Percentiles rank a stretch among this genome's conserved stretches.
phyloP scores from a whole-genome alignment of 495 filamentous ascomycete genomes.

The Trichodelitschia bisporula region DNA sequence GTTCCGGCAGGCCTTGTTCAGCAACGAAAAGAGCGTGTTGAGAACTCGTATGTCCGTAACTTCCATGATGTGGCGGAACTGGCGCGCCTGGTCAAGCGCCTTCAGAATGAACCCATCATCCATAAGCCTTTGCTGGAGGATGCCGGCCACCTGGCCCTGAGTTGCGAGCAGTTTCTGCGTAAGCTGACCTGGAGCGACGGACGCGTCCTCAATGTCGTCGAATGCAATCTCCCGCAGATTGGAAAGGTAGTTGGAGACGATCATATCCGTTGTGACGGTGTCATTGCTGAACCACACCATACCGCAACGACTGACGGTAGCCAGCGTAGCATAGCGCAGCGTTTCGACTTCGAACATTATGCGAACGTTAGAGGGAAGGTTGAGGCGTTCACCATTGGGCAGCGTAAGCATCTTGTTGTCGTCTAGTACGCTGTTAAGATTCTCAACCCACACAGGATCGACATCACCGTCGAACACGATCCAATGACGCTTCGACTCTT shows the following conservation, averaged over 20 bases:
- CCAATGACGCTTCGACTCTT: constrained; percentile 93
- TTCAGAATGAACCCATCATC: constrained; percentile 53
- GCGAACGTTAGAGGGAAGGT: constrained; percentile 77
- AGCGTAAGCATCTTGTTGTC: constrained; percentile 95
- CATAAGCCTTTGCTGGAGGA: constrained; percentile 50
- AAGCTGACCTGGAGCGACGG: constrained; percentile 52
- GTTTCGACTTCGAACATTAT: constrained; percentile 99
- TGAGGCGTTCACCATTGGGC: constrained; percentile 92
- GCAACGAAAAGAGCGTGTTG: constrained; percentile 77
- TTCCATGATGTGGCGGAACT: constrained; percentile 92
- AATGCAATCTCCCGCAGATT: constrained; percentile 57
- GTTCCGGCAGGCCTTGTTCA: constrained; percentile 79
- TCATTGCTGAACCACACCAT: constrained; percentile 99
- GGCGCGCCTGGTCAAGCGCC: constrained; percentile 47
- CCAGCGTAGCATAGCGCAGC: constrained; percentile 90
- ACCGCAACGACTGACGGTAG: constrained; percentile 93
- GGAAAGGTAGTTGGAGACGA: constrained; percentile 75
- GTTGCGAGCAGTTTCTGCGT: constrained; percentile 49
- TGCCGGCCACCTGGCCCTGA: constrained; percentile 50
- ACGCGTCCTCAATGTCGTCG: constrained; percentile 86
- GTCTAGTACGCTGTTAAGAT: constrained; percentile 95
- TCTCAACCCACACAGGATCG: constrained; percentile 98
- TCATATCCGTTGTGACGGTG: constrained; percentile 78
- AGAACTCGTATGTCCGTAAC: constrained; percentile 76
- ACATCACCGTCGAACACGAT: constrained; percentile 98